phyloP scores from a whole-genome alignment of 345 rosid species.

The Rubroshorea leprosula region DNA sequence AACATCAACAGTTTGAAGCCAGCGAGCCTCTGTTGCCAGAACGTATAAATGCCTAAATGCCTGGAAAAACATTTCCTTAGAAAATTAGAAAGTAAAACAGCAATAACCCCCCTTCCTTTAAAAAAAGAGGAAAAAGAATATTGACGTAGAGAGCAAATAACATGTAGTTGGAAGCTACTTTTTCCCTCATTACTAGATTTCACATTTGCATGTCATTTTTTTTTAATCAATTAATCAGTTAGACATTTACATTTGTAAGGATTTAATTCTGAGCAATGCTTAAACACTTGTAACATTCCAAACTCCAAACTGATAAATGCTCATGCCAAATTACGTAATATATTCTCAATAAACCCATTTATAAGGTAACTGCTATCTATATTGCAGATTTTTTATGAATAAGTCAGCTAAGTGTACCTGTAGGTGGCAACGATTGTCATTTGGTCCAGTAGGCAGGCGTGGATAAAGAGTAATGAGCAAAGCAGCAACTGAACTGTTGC shows the following conservation, averaged over 20 bases:
- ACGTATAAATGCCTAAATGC: constrained; percentile 97
- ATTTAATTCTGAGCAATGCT: background rate
- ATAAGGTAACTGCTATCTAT: background rate
- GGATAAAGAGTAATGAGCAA: constrained; percentile 87
- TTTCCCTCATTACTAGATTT: background rate
- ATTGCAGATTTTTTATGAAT: background rate
- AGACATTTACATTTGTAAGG: background rate
- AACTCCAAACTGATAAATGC: background rate
- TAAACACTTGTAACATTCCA: background rate
- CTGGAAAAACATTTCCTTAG: constrained; percentile 35
- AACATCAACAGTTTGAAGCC: constrained; percentile 95
- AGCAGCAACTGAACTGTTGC: constrained; percentile 76
- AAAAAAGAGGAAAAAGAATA: background rate
- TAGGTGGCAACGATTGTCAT: constrained; percentile 98
- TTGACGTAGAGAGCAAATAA: background rate
- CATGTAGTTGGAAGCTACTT: background rate
- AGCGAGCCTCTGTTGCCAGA: constrained; percentile 93
- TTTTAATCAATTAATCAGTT: no score
- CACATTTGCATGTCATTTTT: background rate
- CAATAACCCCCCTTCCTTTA: constrained; percentile 9
- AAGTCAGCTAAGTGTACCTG: constrained; percentile 48
- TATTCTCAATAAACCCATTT: background rate
- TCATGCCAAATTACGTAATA: background rate
- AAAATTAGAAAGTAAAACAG: constrained; percentile 2
- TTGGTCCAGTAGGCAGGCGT: constrained; percentile 90